Base-by-base conservation (phyloP, 371 early-diverging fungal genomes). In the Circinella umbellata region DNA sequence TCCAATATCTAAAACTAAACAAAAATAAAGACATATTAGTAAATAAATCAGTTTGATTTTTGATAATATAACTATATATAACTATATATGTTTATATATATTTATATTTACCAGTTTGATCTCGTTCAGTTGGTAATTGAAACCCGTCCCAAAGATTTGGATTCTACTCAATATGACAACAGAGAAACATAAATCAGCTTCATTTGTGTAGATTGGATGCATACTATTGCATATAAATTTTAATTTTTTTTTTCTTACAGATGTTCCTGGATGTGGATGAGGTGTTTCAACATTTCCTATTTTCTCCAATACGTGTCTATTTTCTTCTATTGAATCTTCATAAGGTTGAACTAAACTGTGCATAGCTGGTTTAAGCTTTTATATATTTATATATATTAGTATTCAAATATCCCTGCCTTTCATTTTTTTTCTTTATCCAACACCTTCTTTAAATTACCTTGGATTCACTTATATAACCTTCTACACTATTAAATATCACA, bases 401-500 rank as follows among this genome's bases (percentile, higher is more conserved):
- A 66, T 61, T 11, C 47, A 27, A 27, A 27, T 27, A 27, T 27
- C 27, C 27, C 27, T 27, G 27, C 27, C 27, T 39, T 39, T 39
- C 39, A 39, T 49, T 14, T 49, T 49, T 14, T 14, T 49, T 14
- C 49, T n/a, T 49, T n/a, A 14, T 49, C 35, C 20, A 46, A 4
- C 17, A 65, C 35, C 39, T n/a, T 42, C 42, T 42, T 11, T 9
- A 42, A 42, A 42, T 42, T 67, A 80, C 82, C 71, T 76, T 77
- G 15, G 77, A 69, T 11, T 77, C 78, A 39, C 77, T 82, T 37
- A 75, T 47, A 11, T 69, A 73, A 15, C 68, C 68, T 7, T 79
- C 59, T 4, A 79, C 77, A 27, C 87, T 86, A 38, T 80, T 80
- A 70, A 92, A 84, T 0, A 93, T 75, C 0, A 88, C 85, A 73